These are phyloP conservation scores for Kuraishia molischiana DNA, from an alignment of 805 yeast genomes.

Conservation along the genomic window DNA sequence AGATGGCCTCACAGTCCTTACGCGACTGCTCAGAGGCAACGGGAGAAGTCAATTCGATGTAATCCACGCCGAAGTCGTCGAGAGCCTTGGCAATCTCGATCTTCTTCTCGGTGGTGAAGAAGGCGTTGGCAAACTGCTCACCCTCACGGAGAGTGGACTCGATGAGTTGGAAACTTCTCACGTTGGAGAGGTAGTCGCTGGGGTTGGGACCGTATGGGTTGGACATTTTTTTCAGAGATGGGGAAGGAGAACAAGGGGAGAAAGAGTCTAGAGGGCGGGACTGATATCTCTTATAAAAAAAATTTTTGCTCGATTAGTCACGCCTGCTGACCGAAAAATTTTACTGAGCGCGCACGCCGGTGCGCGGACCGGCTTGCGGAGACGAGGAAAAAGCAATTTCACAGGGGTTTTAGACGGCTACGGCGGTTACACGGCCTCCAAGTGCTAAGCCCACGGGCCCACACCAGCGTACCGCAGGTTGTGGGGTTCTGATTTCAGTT, in stretches of 20 bases:
- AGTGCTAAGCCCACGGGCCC: too few species aligned
- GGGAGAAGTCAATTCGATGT: conserved; percentile 95
- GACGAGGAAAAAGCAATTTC: too few species aligned
- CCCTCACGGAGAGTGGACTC: conserved; percentile 97
- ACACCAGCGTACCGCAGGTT: too few species aligned
- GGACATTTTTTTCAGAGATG: conserved; percentile 2
- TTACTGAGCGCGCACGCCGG: too few species aligned
- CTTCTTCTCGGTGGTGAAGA: conserved; percentile 88
- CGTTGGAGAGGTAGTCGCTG: conserved; percentile 84
- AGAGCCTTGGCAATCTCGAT: conserved; percentile 95
- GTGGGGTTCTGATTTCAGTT: too few species aligned
- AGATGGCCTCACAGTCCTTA: conserved; percentile 93
- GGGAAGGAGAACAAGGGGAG: neutral
- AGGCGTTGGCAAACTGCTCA: conserved; percentile 97
- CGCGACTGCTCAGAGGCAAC: conserved; percentile 95
- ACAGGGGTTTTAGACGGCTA: too few species aligned
- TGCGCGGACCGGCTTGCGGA: too few species aligned
- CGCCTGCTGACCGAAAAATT: too few species aligned
- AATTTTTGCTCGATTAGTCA: neutral
- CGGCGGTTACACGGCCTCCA: too few species aligned
- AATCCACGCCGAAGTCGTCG: conserved; percentile 97
- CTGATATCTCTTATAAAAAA: too few species aligned
- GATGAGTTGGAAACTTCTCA: conserved; percentile 77
- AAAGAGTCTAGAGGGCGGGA: too few species aligned
- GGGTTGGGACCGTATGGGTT: conserved; percentile 98